Conservation (phyloP, 228 moss, liverwort and hornwort genomes). For the Sphagnum fallax region DNA sequence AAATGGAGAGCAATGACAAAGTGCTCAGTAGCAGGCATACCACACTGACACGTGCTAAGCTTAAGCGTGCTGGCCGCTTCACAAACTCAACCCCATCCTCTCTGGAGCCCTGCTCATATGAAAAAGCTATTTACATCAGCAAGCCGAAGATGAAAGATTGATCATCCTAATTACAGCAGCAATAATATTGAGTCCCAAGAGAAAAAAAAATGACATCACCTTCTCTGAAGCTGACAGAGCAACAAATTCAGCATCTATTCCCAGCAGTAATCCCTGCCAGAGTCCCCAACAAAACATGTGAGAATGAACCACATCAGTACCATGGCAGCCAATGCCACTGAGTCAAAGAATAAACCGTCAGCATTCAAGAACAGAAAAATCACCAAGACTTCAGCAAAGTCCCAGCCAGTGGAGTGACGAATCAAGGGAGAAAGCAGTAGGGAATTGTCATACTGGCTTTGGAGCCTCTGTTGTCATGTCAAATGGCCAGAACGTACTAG, state of each 20-base stretch:
- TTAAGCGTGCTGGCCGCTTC: conserved; percentile 58
- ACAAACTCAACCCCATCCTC: conserved; percentile 53
- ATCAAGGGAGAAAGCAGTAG: not conserved
- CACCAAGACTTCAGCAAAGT: too few relatives aligned
- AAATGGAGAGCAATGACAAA: too few relatives aligned
- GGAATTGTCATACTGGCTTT: conserved; percentile 30
- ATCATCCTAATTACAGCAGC: too few relatives aligned
- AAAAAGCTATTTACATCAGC: not conserved
- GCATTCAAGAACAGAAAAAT: too few relatives aligned
- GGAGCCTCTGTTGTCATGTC: conserved; percentile 55
- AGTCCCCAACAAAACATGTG: not conserved
- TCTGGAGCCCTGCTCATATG: conserved; percentile 38
- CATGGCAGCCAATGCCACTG: too few relatives aligned
- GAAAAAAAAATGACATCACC: conserved; percentile 11
- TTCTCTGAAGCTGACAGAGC: conserved; percentile 58
- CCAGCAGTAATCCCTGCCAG: conserved; percentile 57
- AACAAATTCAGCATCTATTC: conserved; percentile 65
- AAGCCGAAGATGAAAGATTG: not conserved
- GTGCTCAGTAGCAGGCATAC: conserved; percentile 18
- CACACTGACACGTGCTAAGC: conserved; percentile 69
- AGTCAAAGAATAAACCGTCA: too few relatives aligned
- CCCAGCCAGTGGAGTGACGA: too few relatives aligned
- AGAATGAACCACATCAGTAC: too few relatives aligned
- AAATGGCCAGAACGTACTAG: conserved; percentile 44
- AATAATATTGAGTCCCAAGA: too few relatives aligned